These are phyloP conservation scores for Wickerhamomyces xylosicus DNA, from an alignment of 805 yeast genomes.

Conservation along the genomic window DNA sequence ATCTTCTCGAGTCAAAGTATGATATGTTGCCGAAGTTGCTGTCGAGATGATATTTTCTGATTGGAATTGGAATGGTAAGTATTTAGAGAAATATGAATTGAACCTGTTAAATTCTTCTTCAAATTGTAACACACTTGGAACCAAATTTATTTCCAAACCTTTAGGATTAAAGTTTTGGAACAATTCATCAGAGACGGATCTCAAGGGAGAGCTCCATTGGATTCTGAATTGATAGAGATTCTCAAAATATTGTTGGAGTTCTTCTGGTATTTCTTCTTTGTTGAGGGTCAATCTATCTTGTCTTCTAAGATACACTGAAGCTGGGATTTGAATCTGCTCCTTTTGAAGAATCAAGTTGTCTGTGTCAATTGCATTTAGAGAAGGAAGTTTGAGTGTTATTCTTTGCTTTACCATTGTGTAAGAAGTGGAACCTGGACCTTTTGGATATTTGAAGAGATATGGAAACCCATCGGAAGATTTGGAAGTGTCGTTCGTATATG, in stretches of 20 bases:
- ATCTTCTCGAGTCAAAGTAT: slow-evolving; percentile 7
- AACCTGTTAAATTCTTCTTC: slow-evolving; percentile 15
- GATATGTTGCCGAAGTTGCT: slow-evolving; percentile 15
- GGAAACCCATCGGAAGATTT: too few species aligned
- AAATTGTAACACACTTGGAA: slow-evolving; percentile 12
- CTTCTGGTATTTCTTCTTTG: slow-evolving; percentile 11
- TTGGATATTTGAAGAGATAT: too few species aligned
- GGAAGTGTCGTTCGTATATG: too few species aligned
- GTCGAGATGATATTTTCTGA: slow-evolving; percentile 9
- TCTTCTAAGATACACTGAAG: slow-evolving; percentile 10
- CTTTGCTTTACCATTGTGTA: slow-evolving; percentile 10
- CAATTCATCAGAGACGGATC: slow-evolving; percentile 1
- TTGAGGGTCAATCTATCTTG: slow-evolving; percentile 13
- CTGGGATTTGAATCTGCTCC: slow-evolving; percentile 11
- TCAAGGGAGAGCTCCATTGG: slow-evolving; percentile 9
- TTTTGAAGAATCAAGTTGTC: slow-evolving; percentile 13
- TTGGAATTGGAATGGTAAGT: slow-evolving; percentile 9
- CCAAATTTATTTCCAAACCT: slow-evolving; percentile 12
- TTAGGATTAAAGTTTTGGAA: slow-evolving; percentile 13
- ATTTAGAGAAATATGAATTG: slow-evolving; percentile 7
- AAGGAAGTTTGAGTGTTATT: slow-evolving; percentile 11
- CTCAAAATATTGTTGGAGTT: slow-evolving; percentile 5
- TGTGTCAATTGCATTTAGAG: slow-evolving; percentile 15
- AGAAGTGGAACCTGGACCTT: too few species aligned
- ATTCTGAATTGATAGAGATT: slow-evolving; percentile 12